Percentiles rank a stretch among this genome's conserved stretches.
Evolutionary conservation across 176 grass and related monocot genomes (phyloP).

Genomic region (Thalia dealbata): DNA sequence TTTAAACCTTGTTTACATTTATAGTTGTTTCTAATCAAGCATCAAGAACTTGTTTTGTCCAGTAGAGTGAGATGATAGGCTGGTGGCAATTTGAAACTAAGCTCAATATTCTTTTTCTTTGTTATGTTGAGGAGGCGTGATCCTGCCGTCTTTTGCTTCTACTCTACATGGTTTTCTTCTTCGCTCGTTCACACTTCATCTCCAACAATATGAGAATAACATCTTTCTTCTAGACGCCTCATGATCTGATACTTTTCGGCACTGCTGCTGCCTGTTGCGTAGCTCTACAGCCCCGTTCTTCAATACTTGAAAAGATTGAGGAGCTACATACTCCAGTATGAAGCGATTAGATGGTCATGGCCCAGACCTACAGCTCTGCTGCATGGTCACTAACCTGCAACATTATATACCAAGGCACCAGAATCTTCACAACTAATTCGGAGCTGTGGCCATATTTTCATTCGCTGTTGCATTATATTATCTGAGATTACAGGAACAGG

Average conservation of each 20-base stretch:
- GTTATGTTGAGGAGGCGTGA: conserved; percentile 68
- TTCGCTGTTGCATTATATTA: neutral
- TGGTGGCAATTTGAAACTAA: conserved; percentile 48
- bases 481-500: no score
- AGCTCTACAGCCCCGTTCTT: no score
- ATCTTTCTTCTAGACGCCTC: no score
- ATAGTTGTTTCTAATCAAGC: conserved; percentile 8
- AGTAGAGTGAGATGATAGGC: conserved; percentile 14
- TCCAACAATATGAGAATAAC: no score
- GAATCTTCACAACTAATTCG: neutral
- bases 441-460: neutral
- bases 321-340: no score
- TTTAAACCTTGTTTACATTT: conserved; percentile 63
- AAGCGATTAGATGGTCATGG: no score
- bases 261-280: no score
- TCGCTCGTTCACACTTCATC: conserved; percentile 15
- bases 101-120: conserved; percentile 61
- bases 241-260: no score
- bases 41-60: conserved; percentile 3
- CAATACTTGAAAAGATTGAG: no score
- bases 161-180: conserved; percentile 70
- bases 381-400: no score
- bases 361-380: no score
- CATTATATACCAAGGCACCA: no score
- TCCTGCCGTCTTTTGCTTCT: conserved; percentile 54